These are phyloP conservation scores for Cercophora newfieldiana DNA, from an alignment of 495 filamentous ascomycete genomes.

Conservation along the genomic window DNA sequence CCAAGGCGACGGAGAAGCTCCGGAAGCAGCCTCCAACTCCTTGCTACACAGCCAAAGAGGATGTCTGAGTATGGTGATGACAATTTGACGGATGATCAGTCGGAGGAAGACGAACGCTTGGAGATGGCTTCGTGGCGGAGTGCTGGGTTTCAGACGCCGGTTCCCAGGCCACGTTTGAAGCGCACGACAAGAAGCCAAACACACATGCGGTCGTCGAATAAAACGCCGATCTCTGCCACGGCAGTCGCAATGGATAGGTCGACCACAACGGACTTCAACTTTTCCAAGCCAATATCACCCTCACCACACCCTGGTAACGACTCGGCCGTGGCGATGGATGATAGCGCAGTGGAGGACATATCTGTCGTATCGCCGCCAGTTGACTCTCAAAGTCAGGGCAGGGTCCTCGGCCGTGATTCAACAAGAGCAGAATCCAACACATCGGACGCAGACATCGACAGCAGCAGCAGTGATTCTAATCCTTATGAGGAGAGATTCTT, in stretches of 20 bases:
- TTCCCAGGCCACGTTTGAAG: slow-evolving; percentile 28
- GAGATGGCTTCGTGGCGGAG: slow-evolving; percentile 33
- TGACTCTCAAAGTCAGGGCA: not conserved
- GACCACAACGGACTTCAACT: not conserved
- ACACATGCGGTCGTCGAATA: slow-evolving; percentile 24
- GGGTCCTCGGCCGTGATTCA: not conserved
- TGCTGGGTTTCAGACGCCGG: not conserved
- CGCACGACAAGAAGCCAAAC: slow-evolving; percentile 30
- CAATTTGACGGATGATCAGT: slow-evolving; percentile 36
- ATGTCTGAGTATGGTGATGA: slow-evolving; percentile 22
- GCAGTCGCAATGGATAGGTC: not conserved
- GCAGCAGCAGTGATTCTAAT: not conserved
- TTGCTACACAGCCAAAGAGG: slow-evolving; percentile 27
- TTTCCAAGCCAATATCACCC: slow-evolving; percentile 3
- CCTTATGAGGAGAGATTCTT: not conserved
- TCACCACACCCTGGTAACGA: not conserved
- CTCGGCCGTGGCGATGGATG: slow-evolving; percentile 2
- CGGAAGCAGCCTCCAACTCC: slow-evolving; percentile 31
- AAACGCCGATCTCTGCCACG: slow-evolving; percentile 2
- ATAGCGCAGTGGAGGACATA: not conserved
- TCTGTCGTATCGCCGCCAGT: not conserved
- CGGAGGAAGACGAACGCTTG: slow-evolving; percentile 45
- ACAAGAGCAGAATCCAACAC: not conserved
- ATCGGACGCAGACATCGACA: not conserved
- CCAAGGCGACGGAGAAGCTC: slow-evolving; percentile 28